Evolutionary conservation across 768 basidiomycete genomes (phyloP), one percentile per base, ranked within the genome.

Genomic region (Myochromella boudieri): DNA sequence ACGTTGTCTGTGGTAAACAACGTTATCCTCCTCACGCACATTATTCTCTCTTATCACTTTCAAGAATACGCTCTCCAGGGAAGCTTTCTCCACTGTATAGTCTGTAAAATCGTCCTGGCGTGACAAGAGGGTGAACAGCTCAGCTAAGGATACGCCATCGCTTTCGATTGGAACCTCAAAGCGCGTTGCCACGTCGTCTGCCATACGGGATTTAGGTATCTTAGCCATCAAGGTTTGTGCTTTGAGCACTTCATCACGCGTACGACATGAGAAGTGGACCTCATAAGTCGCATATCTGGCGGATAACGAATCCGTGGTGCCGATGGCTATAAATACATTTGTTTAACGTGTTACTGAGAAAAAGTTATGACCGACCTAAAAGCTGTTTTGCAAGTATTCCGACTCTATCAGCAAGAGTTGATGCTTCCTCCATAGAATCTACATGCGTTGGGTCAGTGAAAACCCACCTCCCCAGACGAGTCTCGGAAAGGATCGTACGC

Each of bases 391-490:
- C 85, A 9, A 91, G 65, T 44, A 91, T 90, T 15, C 85, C 87
- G 14, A 90, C 88, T 59, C 82, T 81, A 56, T 74, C 84, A 1
- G 88, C 84, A 1, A 91, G 69, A 5, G 85, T 85, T 12, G 86
- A 85, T 1, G 86, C 87, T 63, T 91, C 88, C 64, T 89, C 88
- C 87, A 90, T 90, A 0, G 85, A 87, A 61, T 89, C 86, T 82
- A 57, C 14, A 12, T 15, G 37, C 12, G 4, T 33, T 9, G 24
- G n/a, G n/a, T n/a, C n/a, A n/a, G n/a, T n/a, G n/a, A n/a, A n/a
- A n/a, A n/a, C n/a, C n/a, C n/a, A n/a, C n/a, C n/a, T 17, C 17
- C 26, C 21, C 21, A 18, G 27, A 47, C 31, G 12, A 31, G 53
- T 42, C 7, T 49, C 15, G 12, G 14, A n/a, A 34, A 26, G 29